Conservation (phyloP, 2,329 filamentous ascomycete species). For the Cladosporium sp. region DNA sequence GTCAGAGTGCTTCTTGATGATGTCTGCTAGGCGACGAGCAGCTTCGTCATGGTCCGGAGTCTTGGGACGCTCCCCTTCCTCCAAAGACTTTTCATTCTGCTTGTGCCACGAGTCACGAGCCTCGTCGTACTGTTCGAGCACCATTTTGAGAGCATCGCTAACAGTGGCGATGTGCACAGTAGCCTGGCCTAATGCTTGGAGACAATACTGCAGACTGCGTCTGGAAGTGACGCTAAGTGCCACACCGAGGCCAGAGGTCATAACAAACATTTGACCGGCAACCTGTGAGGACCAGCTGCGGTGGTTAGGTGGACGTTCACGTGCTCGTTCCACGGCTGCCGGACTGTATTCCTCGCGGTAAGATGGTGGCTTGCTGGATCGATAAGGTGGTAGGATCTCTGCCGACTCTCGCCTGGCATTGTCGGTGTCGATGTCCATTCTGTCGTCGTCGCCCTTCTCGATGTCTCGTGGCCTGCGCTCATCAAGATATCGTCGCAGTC, state of each 20-base stretch:
- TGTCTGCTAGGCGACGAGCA: constrained; percentile 66
- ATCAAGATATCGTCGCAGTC: constrained; percentile 78
- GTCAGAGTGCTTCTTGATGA: constrained; percentile 64
- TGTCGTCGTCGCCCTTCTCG: constrained; percentile 44
- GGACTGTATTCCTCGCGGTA: constrained; percentile 39
- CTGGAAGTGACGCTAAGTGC: constrained; percentile 89
- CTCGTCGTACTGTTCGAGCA: constrained; percentile 77
- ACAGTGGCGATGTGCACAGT: constrained; percentile 78
- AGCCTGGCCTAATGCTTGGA: constrained; percentile 76
- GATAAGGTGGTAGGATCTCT: constrained; percentile 81
- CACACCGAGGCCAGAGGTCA: constrained; percentile 84
- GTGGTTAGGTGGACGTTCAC: constrained; percentile 43
- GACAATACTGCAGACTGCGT: constrained; percentile 78
- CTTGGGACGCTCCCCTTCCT: constrained; percentile 32
- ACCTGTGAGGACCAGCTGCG: constrained; percentile 65
- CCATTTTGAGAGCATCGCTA: constrained; percentile 70
- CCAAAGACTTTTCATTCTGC: constrained; percentile 46
- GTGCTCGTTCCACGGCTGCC: constrained; percentile 28
- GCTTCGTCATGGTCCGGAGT: constrained; percentile 41
- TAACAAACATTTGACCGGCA: constrained; percentile 69
- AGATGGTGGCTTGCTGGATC: constrained; percentile 60
- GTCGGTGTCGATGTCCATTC: constrained; percentile 48
- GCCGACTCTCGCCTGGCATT: constrained; percentile 57
- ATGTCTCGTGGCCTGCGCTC: constrained; percentile 56
- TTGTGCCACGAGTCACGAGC: constrained; percentile 45